Conservation (phyloP, 2,329 filamentous ascomycete genomes). For the Calonectria montana region DNA sequence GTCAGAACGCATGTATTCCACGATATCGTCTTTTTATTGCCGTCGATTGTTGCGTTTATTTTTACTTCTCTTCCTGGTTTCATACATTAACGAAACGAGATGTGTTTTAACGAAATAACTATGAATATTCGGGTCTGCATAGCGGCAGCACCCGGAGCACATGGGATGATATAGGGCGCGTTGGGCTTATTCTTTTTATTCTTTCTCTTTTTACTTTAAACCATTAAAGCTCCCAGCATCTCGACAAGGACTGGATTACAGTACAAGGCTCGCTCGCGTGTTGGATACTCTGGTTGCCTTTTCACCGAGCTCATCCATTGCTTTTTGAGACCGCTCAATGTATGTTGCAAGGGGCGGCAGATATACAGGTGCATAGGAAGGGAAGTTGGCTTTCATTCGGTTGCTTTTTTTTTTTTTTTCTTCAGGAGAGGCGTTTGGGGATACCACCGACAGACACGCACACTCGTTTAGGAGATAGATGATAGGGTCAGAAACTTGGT, state of each 20-base stretch:
- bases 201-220: slow-evolving; percentile 24
- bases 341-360: slow-evolving; percentile 37
- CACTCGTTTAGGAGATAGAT: slow-evolving; percentile 43
- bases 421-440: slow-evolving; percentile 28
- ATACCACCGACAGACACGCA: slow-evolving; percentile 22
- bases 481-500: slow-evolving; percentile 20
- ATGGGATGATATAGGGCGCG: slow-evolving; percentile 43
- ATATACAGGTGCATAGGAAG: slow-evolving; percentile 34
- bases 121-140: slow-evolving; percentile 42
- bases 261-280: slow-evolving; percentile 32
- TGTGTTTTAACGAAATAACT: slow-evolving; percentile 47
- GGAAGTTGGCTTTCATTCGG: slow-evolving; percentile 27
- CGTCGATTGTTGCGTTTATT: slow-evolving; percentile 28
- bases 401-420: slow-evolving; percentile 17
- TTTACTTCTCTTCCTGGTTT: slow-evolving; percentile 41
- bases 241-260: slow-evolving; percentile 27
- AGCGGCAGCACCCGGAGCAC: slow-evolving; percentile 36
- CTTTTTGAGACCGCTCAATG: slow-evolving; percentile 33
- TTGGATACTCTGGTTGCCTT: slow-evolving; percentile 27
- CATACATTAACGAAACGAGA: slow-evolving; percentile 45
- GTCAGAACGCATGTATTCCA: slow-evolving; percentile 43
- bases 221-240: slow-evolving; percentile 33
- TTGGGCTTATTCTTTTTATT: slow-evolving; percentile 28
- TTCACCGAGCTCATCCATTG: slow-evolving; percentile 25
- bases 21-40: slow-evolving; percentile 33